Base-by-base conservation (phyloP, 768 basidiomycete species). In the Austroboletus eburneus region DNA sequence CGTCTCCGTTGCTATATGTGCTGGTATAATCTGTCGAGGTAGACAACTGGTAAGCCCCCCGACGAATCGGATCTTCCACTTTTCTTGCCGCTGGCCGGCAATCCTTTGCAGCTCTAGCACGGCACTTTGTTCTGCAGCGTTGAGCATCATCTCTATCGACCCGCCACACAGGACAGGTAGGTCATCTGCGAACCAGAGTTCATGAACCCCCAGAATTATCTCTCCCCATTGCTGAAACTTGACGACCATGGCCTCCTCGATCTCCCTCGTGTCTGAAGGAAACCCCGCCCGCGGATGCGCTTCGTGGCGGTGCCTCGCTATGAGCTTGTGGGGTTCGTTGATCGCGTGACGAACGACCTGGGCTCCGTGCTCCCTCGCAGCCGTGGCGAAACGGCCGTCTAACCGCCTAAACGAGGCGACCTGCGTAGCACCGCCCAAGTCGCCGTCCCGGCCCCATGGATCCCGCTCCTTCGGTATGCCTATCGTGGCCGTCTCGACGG, bases 381-480 rank as follows among this genome's bases (percentile, higher is more conserved):
- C 46, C 39, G 62, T 67, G 50, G 59, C 70, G 45, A 48, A 61
- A 27, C 18, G 47, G 21, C 63, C 65, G n/a, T 77, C 74, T 14
- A 69, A 52, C 25, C 80, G 66, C 37, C 62, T 72, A 58, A 92
- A 92, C 3, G 69, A 62, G 2, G 84, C 89, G 0, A 81, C 80
- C 25, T 81, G 81, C 14, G 76, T 79, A 10, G 89, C 90, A 16
- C 78, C 82, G 1, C 82, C 81, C 3, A 84, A 67, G 34, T 72
- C 69, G 6, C 71, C 72, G 50, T 87, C 85, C 30, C 89, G 69
- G n/a, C 76, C 83, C 80, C 83, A 91, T 21, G 77, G 76, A 61
- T 92, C 91, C 9, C 62, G 58, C 42, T 87, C 79, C 20, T 68
- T 42, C 4, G 85, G 66, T 4, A 66, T 69, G 0, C 90, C 90